Conservation (phyloP, 371 early-diverging fungal genomes). For the Mucor plumbeus region DNA sequence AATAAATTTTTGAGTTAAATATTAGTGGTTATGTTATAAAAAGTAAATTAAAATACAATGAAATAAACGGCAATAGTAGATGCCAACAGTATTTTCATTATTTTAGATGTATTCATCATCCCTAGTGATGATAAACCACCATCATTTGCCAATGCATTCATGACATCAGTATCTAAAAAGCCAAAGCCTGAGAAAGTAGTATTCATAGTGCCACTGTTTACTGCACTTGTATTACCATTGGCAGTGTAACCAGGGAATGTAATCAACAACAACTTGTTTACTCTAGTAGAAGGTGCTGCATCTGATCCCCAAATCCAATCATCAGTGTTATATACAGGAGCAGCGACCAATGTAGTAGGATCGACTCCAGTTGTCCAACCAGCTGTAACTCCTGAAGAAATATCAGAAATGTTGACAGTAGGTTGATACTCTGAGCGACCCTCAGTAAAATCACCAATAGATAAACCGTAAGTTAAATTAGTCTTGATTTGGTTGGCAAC, state of each 20-base stretch:
- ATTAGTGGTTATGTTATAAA: background rate
- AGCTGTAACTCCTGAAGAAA: background rate
- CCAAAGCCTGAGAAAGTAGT: slow-evolving; percentile 38
- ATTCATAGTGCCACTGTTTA: background rate
- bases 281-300: slow-evolving; percentile 13
- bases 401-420: slow-evolving; percentile 35
- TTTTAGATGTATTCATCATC: background rate
- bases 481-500: slow-evolving; percentile 48
- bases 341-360: slow-evolving; percentile 7
- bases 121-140: background rate
- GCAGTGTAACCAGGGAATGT: slow-evolving; percentile 30
- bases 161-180: slow-evolving; percentile 48
- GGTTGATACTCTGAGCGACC: slow-evolving; percentile 50
- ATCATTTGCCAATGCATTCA: slow-evolving; percentile 32
- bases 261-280: slow-evolving; percentile 23
- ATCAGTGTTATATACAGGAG: slow-evolving; percentile 14
- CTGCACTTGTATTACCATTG: background rate
- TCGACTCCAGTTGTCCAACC: slow-evolving; percentile 3
- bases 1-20: background rate
- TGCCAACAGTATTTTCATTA: background rate
- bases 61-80: background rate
- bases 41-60: background rate
- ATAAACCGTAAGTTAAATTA: slow-evolving; percentile 48
- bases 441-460: slow-evolving; percentile 47
- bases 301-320: slow-evolving; percentile 40